A percentile compares a stretch with the other conserved stretches of the same genome.
Evolutionary conservation across 495 filamentous ascomycete genomes (phyloP).

Genomic region (Podospora pseudopauciseta): DNA sequence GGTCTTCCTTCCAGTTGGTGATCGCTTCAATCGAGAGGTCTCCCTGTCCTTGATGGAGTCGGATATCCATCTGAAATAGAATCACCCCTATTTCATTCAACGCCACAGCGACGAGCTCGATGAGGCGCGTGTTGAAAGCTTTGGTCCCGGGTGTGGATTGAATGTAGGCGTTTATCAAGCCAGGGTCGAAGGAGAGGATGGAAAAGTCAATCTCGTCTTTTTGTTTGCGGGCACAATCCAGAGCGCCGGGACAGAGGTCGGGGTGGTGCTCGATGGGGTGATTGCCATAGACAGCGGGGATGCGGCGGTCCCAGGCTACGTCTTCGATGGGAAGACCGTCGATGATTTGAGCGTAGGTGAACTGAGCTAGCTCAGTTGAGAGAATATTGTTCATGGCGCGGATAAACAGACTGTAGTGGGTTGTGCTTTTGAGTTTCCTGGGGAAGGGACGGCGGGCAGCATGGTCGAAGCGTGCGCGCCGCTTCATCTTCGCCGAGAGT

Average conservation of each 20-base stretch:
- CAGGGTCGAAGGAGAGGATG: slow-evolving; percentile 18
- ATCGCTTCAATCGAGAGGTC: slow-evolving; percentile 15
- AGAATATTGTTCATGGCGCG: slow-evolving; percentile 23
- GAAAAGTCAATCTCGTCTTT: slow-evolving; percentile 15
- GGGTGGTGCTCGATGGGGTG: slow-evolving; percentile 19
- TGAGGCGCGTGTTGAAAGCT: slow-evolving; percentile 25
- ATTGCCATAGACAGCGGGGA: background rate
- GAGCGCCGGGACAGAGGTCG: slow-evolving; percentile 22
- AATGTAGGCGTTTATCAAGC: slow-evolving; percentile 23
- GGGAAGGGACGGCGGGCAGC: slow-evolving; percentile 9
- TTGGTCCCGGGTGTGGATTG: slow-evolving; percentile 18
- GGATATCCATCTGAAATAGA: slow-evolving; percentile 22
- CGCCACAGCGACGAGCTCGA: slow-evolving; percentile 30
- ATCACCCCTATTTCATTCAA: slow-evolving; percentile 31
- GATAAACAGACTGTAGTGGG: slow-evolving; percentile 15
- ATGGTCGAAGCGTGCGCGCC: slow-evolving; percentile 1
- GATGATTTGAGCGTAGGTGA: slow-evolving; percentile 35
- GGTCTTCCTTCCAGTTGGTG: slow-evolving; percentile 9
- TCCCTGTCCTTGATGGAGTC: slow-evolving; percentile 4
- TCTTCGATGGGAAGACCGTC: slow-evolving; percentile 30
- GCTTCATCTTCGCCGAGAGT: background rate
- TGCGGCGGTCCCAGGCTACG: slow-evolving; percentile 18
- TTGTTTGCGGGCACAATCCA: slow-evolving; percentile 20
- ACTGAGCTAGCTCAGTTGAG: slow-evolving; percentile 25
- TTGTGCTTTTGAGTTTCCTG: slow-evolving; percentile 2